These are phyloP conservation scores for Amanita jacksonii DNA, from an alignment of 768 basidiomycete genomes.

Conservation along the genomic window DNA sequence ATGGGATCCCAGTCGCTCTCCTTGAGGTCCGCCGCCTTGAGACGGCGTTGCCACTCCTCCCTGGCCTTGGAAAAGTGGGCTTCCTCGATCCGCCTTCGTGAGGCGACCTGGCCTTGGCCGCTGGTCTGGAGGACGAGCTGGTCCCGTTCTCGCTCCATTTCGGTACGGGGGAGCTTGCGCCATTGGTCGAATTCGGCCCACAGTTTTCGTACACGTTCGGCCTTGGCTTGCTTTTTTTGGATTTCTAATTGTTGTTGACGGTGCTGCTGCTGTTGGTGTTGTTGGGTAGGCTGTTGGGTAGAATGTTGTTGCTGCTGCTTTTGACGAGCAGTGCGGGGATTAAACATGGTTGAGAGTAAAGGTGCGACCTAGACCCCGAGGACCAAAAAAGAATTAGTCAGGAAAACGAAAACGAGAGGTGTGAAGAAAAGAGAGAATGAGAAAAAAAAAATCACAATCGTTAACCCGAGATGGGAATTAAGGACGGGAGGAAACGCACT, in stretches of 20 bases:
- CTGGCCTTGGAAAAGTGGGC: constrained; percentile 24
- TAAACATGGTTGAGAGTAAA: no score
- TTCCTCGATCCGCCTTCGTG: constrained; percentile 21
- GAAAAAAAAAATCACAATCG: no score
- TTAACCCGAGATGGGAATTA: no score
- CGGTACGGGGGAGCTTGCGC: constrained; percentile 19
- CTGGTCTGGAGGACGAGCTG: constrained; percentile 16
- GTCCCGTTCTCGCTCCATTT: constrained; percentile 21
- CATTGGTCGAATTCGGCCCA: constrained; percentile 28
- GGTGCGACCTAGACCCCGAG: no score
- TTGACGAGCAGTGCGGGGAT: no score
- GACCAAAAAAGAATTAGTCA: no score
- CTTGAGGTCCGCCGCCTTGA: constrained; percentile 23
- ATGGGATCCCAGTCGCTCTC: constrained; percentile 38
- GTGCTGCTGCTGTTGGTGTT: constrained; percentile 10
- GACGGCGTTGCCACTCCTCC: constrained; percentile 31
- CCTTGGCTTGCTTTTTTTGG: constrained; percentile 8
- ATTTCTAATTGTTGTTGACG: constrained; percentile 13
- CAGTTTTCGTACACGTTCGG: constrained; percentile 20
- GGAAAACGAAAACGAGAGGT: no score
- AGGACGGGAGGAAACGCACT: no score
- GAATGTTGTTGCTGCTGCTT: no score
- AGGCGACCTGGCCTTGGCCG: constrained; percentile 19
- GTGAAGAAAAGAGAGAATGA: no score
- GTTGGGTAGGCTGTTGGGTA: no score